Percentiles rank a stretch among this genome's conserved stretches.
Evolutionary conservation across 768 basidiomycete genomes (phyloP).

Genomic region (Collybiopsis luxurians): DNA sequence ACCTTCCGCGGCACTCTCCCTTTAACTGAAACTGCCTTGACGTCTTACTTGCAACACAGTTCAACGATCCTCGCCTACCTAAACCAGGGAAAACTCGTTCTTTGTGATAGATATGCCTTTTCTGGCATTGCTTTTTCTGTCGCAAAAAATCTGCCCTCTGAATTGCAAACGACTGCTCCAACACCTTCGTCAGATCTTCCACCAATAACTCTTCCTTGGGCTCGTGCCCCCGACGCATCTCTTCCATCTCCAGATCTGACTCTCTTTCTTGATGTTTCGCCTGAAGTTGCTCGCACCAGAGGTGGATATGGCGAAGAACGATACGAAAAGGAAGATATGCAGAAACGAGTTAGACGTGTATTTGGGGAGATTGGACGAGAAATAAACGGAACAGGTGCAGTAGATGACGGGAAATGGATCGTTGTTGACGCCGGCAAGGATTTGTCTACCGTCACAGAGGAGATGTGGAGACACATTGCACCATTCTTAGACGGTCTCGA

Average conservation of each 20-base stretch:
- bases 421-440: conserved; percentile 56
- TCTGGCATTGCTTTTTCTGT: conserved; percentile 91
- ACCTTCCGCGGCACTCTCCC: not conserved
- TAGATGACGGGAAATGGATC: conserved; percentile 41
- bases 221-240: conserved; percentile 78
- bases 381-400: conserved; percentile 27
- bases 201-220: conserved; percentile 49
- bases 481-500: conserved; percentile 39
- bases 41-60: not conserved
- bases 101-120: conserved; percentile 95
- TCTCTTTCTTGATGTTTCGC: conserved; percentile 81
- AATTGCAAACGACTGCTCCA: conserved; percentile 11
- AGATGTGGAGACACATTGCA: conserved; percentile 53
- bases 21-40: not conserved
- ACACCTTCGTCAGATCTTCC: not conserved
- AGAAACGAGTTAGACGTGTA: conserved; percentile 56
- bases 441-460: conserved; percentile 46
- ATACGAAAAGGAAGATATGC: conserved; percentile 81
- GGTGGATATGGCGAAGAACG: conserved; percentile 86
- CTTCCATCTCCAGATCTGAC: conserved; percentile 89
- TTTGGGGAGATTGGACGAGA: conserved; percentile 60
- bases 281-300: conserved; percentile 62
- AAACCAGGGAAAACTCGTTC: conserved; percentile 60
- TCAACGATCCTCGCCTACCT: conserved; percentile 33
- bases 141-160: conserved; percentile 65